Evolutionary conservation across 2,329 filamentous ascomycete genomes (phyloP).

Genomic region (Teratosphaeria epicoccoides): DNA sequence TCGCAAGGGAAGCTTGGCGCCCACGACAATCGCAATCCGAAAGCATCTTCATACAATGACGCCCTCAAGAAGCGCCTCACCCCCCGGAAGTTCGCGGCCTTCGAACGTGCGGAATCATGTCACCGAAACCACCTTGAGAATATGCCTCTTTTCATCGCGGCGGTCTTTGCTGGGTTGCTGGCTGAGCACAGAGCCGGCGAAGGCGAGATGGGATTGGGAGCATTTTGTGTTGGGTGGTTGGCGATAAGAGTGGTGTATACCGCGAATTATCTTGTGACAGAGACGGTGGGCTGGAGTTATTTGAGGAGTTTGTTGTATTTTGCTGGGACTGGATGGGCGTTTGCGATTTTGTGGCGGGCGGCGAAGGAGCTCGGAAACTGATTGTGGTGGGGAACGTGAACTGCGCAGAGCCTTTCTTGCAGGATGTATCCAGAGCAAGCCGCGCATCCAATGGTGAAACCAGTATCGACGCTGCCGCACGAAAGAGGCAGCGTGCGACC

Average conservation of each 20-base stretch:
- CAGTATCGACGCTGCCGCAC: too few relatives aligned
- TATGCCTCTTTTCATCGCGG: constrained; percentile 35
- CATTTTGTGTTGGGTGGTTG: constrained; percentile 29
- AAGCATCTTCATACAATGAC: constrained; percentile 25
- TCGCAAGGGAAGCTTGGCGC: constrained; percentile 26
- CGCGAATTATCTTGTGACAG: constrained; percentile 24
- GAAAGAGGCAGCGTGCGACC: too few relatives aligned
- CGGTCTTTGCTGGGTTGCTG: constrained; percentile 34
- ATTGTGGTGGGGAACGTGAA: background rate
- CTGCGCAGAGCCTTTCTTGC: background rate
- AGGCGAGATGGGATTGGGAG: constrained; percentile 22
- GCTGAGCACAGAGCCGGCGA: constrained; percentile 23
- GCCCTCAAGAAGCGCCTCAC: constrained; percentile 29
- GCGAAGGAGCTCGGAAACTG: constrained; percentile 15
- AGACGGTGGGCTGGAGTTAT: constrained; percentile 16
- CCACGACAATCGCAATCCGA: constrained; percentile 37
- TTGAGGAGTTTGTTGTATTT: constrained; percentile 24
- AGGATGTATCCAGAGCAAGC: background rate
- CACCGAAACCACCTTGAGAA: constrained; percentile 39
- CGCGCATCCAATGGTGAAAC: background rate
- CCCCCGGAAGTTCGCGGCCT: constrained; percentile 29
- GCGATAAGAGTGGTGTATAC: constrained; percentile 29
- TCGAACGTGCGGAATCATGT: constrained; percentile 36
- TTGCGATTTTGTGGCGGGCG: constrained; percentile 22
- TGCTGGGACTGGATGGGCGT: constrained; percentile 20